These are phyloP conservation scores for Penicillium sp. DNA, from an alignment of 2,329 filamentous ascomycete genomes.

Conservation along the genomic window DNA sequence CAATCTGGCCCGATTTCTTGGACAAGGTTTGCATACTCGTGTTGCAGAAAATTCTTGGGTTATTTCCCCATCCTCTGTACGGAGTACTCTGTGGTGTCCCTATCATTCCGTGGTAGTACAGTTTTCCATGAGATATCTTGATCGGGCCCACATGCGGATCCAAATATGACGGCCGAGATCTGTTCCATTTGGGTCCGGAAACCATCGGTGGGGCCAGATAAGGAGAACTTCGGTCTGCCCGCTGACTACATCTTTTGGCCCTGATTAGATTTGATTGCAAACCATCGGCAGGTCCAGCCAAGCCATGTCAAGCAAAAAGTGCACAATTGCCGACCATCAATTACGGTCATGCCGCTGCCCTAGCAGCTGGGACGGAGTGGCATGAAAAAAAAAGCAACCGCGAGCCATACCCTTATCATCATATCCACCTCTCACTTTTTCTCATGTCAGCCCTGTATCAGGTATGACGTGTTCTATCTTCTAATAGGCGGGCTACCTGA, in stretches of 20 bases:
- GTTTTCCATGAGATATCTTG: background rate
- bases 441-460: conserved; percentile 2
- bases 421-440: conserved; percentile 1
- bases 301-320: background rate
- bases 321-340: background rate
- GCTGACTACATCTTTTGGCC: background rate
- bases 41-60: background rate
- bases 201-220: background rate
- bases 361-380: background rate
- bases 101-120: background rate
- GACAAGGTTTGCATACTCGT: background rate
- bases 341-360: background rate
- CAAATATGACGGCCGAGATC: background rate
- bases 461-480: conserved; percentile 13
- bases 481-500: background rate
- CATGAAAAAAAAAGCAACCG: background rate
- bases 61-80: background rate
- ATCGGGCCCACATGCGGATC: background rate
- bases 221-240: background rate
- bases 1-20: background rate
- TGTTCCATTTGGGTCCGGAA: background rate
- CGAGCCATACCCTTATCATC: background rate
- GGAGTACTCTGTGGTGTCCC: no score
- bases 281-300: background rate
- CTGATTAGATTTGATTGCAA: background rate